Conservation (phyloP, 768 basidiomycete species). For the Russula ochroleuca region DNA sequence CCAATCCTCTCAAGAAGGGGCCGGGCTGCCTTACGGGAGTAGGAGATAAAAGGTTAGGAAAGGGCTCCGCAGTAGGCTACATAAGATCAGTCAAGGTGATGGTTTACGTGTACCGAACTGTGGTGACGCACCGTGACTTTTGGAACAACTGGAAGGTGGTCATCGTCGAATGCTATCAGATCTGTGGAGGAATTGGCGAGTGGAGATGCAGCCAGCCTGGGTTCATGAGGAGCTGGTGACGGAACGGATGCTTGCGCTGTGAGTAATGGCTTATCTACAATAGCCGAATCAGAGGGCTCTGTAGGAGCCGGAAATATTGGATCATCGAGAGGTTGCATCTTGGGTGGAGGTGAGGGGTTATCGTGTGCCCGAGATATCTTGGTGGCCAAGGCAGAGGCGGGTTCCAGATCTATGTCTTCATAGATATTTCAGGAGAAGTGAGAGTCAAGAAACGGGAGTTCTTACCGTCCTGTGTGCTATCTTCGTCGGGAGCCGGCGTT, state of each 20-base stretch:
- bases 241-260: not conserved
- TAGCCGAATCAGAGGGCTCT: not conserved
- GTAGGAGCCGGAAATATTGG: not conserved
- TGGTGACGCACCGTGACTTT: constrained; percentile 6
- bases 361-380: constrained; percentile 64
- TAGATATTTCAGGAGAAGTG: not conserved
- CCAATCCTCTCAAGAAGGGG: constrained; percentile 6
- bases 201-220: not conserved
- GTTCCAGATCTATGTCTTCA: constrained; percentile 42
- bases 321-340: constrained; percentile 24
- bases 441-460: not conserved
- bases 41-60: constrained; percentile 20
- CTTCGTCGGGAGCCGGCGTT: constrained; percentile 1
- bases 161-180: constrained; percentile 15
- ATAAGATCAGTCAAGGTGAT: not conserved
- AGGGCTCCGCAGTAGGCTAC: constrained; percentile 8
- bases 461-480: constrained; percentile 24
- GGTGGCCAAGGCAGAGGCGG: constrained; percentile 61
- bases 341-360: constrained; percentile 70
- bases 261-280: not conserved
- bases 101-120: not conserved
- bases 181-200: not conserved
- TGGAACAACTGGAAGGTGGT: not conserved
- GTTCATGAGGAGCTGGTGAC: constrained; percentile 6
- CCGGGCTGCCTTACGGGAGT: constrained; percentile 4